Evolutionary conservation across 192 early-diverging fungal genomes (phyloP).

Genomic region (Entomortierella beljakovae): DNA sequence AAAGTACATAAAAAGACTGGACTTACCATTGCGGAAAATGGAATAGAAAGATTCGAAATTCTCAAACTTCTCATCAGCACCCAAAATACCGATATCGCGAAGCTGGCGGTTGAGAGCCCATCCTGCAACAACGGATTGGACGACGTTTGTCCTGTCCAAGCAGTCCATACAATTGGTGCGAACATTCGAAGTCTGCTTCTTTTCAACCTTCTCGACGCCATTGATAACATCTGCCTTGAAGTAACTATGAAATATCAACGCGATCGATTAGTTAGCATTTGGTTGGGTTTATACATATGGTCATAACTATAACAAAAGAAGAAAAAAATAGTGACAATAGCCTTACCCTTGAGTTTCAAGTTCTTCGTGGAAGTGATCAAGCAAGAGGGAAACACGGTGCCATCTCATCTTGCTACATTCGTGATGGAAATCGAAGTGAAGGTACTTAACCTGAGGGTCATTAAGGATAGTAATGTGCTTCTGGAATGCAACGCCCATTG

Average conservation of each 20-base stretch:
- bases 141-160: constrained; percentile 98
- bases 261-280: too few relatives aligned
- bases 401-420: constrained; percentile 97
- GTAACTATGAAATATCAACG: constrained; percentile 63
- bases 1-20: too few relatives aligned
- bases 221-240: constrained; percentile 59
- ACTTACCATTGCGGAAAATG: constrained; percentile 82
- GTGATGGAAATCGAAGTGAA: constrained; percentile 97
- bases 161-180: constrained; percentile 99
- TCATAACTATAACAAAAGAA: too few relatives aligned
- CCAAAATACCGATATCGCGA: constrained; percentile 72
- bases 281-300: too few relatives aligned
- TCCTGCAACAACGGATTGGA: constrained; percentile 91
- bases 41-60: constrained; percentile 73
- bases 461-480: constrained; percentile 69
- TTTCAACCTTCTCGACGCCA: constrained; percentile 39
- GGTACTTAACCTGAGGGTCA: constrained; percentile 74
- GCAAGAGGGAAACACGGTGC: constrained; percentile 85
- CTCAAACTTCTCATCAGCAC: constrained; percentile 70
- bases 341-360: constrained; percentile 65
- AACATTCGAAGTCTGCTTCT: constrained; percentile 81
- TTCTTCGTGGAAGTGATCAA: constrained; percentile 81
- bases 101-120: constrained; percentile 80
- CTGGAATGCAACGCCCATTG: constrained; percentile 85
- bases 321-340: not conserved